Conservation (phyloP, 306 rosid genomes). For the Prosopis cineraria region DNA sequence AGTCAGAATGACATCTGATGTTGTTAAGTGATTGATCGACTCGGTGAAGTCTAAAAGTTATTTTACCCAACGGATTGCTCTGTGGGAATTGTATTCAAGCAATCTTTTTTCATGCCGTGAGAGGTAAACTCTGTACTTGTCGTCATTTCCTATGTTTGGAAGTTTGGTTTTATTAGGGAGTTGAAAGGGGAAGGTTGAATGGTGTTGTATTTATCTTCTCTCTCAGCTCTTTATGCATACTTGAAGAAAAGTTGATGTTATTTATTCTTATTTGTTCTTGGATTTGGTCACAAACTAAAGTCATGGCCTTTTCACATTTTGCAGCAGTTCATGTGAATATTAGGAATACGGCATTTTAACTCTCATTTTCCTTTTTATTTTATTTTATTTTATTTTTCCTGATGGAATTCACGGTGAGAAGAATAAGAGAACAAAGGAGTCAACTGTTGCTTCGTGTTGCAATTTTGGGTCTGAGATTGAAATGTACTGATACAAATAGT, state of each 20-base stretch:
- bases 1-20: not conserved
- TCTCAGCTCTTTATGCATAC: not conserved
- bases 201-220: not conserved
- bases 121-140: slow-evolving; percentile 1
- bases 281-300: not conserved
- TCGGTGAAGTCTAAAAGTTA: not conserved
- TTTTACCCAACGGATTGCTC: not conserved
- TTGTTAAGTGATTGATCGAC: slow-evolving; percentile 22
- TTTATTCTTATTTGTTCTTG: not conserved
- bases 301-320: not conserved
- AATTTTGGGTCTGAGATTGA: not conserved
- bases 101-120: slow-evolving; percentile 9
- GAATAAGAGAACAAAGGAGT: not conserved
- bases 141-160: slow-evolving; percentile 8
- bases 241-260: not conserved
- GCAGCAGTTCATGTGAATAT: not conserved
- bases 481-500: not conserved
- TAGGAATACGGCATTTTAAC: not conserved
- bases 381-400: not conserved
- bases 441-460: not conserved
- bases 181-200: slow-evolving; percentile 6
- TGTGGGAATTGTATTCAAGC: not conserved
- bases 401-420: not conserved
- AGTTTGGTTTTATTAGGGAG: not conserved
- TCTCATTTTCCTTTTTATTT: not conserved